Base-by-base conservation (phyloP, 2,329 filamentous ascomycete species). In the Alternaria sp. region DNA sequence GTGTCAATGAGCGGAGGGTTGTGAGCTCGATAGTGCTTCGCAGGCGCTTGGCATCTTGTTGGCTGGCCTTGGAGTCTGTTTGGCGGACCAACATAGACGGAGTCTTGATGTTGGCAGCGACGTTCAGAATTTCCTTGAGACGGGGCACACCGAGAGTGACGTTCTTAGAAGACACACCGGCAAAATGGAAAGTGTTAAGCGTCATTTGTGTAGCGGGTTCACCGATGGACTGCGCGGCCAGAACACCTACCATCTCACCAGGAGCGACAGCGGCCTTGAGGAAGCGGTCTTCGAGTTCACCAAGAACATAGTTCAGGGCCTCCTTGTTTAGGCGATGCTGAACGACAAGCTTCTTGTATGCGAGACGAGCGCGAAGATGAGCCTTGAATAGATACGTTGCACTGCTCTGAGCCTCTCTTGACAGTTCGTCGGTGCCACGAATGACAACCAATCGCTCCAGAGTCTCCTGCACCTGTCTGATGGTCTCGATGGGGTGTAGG, bases 131-230 rank as follows among this genome's bases (percentile, higher is more conserved):
- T 84, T 99, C 96, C 87, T 99, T 99, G 54, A 99, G 88, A 89
- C 96, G 95, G 46, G 96, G 96, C 46, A 99, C 96, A 93, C 96
- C 96, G 53, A 99, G 90, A 0, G 96, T 99, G 59, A 99, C 95
- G 86, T 99, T 99, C 90, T 99, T 99, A 23, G 95, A 97, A 41
- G 96, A 97, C 65, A 99, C 94, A 97, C 96, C 96, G 81, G 96
- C 94, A 81, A 99, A 99, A 86, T 99, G 96, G 91, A 99, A 99
- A 23, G 96, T 99, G 84, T 99, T 99, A 65, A 99, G 84, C 1
- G 96, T 99, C 96, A 99, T 99, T 85, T 99, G 96, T 1, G 96
- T 99, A 21, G 96, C 96, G 44, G 96, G 96, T 82, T 99, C 96
- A 84, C 96, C 96, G 78, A 99, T 99, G 30, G 96, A 99, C 83